Evolutionary conservation across 768 basidiomycete genomes (phyloP), one percentile per base, ranked within the genome.

Genomic region (Mrakia blollopis): DNA sequence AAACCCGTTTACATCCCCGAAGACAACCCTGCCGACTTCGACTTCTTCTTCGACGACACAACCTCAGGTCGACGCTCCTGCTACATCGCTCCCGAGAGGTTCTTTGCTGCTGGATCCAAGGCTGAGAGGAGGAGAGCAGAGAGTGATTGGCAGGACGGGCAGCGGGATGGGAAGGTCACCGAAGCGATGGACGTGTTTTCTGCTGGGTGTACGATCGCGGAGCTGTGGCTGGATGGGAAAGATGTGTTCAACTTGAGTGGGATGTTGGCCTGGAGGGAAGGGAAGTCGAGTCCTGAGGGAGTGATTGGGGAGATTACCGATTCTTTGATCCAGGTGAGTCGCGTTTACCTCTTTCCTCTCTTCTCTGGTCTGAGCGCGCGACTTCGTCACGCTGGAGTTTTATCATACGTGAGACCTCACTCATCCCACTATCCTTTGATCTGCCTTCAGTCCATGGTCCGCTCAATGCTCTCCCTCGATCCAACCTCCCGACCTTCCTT

Each of bases 141-240:
- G 61, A 67, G 63, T 18, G 41, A 35, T 4, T 76, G 70, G 76
- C 50, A 68, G 79, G 80, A 79, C 9, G 89, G 89, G 0, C 89
- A 89, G 83, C 85, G 91, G 62, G 91, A 97, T 78, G 90, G 89
- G 1, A 89, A 87, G 80, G 90, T 98, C 35, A 95, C 94, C 0
- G 94, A 99, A 84, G 88, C 91, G 5, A 99, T 99, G 97, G 97
- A 99, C 82, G 91, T 94, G 71, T 99, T 98, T 81, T 93, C 94
- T 79, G 88, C 88, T 0, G 97, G 97, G 32, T 98, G 96, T 82
- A 94, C 98, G 21, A 88, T 98, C 50, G 93, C 94, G 0, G 97
- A 99, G 83, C 87, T 99, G 79, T 98, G 97, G 85, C 86, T 94
- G 77, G 97, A 99, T 82, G 97, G 97, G 2, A 90, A 92, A 0